Base-by-base conservation (phyloP, 2,329 filamentous ascomycete genomes). In the Paracoccidioides brasiliensis region DNA sequence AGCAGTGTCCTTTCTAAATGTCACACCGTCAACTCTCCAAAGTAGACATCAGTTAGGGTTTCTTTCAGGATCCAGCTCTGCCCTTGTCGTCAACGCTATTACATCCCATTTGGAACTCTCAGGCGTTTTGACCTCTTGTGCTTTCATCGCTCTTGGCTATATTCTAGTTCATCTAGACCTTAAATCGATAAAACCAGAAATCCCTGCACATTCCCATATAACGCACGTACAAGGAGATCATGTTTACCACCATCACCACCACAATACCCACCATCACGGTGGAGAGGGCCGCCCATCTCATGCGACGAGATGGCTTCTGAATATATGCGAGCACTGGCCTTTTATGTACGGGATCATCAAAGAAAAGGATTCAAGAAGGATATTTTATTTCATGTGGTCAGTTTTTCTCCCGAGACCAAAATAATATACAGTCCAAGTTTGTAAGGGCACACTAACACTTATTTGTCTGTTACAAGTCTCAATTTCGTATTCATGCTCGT, bases 401-500 rank as follows among this genome's bases (percentile, higher is more conserved):
- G 84, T 68, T 50, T 68, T 50, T 30, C 42, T 30, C 32, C 35
- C n/a, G 10, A 10, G 2, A 40, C 2, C 2, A 30, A 43, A 30
- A 35, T 44, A 33, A 22, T 33, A 52, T 52, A 14, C 5, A 44
- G 10, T 15, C 15, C 32, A 28, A 12, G n/a, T 44, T 33, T 43
- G 2, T 2, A 22, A 2, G 22, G 22, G 2, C 22, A 22, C 22
- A 22, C 41, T 35, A 45, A 46, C 8, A 5, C 56, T 65, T 69
- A 57, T 66, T 66, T 95, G 88, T 59, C 80, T 55, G 65, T 69
- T 58, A 67, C 66, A 95, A 95, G 89, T 59, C 80, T 98, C 55
- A 98, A 98, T 67, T 90, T 98, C 63, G 79, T 77, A 5, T 98
- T 98, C 70, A 98, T 98, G 93, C 74, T 87, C 38, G 82, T 98